Conservation (phyloP, 2,329 filamentous ascomycete genomes). For the Cladophialophora immunda region DNA sequence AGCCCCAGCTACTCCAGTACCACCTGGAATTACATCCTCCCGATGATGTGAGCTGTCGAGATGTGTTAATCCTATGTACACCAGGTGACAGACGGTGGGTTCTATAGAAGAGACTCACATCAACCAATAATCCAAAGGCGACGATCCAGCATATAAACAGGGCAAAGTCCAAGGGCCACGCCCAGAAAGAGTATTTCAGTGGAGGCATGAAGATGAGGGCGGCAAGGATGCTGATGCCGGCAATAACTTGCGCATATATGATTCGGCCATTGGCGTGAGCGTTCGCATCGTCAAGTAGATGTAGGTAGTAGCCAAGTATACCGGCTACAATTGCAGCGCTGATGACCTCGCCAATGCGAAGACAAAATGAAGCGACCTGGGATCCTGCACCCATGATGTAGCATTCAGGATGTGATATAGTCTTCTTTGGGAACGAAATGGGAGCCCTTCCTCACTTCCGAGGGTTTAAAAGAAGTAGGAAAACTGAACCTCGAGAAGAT, state of each 20-base stretch:
- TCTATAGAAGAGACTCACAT: conserved; percentile 17
- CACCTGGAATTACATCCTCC: conserved; percentile 21
- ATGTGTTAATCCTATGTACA: background rate
- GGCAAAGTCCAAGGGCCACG: conserved; percentile 16
- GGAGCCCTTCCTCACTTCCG: background rate
- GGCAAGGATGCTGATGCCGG: conserved; percentile 18
- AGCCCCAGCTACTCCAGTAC: conserved; percentile 26
- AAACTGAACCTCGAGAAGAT: too few relatives aligned
- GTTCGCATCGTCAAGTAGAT: conserved; percentile 17
- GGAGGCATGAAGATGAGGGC: conserved; percentile 16
- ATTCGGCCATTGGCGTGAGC: conserved; percentile 13
- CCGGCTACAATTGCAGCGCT: conserved; percentile 74
- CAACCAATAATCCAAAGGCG: conserved; percentile 19
- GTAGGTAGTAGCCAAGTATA: conserved; percentile 71
- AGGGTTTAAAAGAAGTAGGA: background rate
- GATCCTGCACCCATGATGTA: conserved; percentile 22
- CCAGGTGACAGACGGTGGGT: too few relatives aligned
- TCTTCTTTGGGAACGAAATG: background rate
- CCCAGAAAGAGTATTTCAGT: conserved; percentile 14
- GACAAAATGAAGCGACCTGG: conserved; percentile 60
- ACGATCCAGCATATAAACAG: conserved; percentile 27
- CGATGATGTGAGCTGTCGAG: background rate
- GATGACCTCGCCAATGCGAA: conserved; percentile 70
- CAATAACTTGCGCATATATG: conserved; percentile 16
- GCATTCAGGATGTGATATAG: background rate